Percentiles rank a stretch among this genome's conserved stretches.
Evolutionary conservation across 2,329 filamentous ascomycete genomes (phyloP).

Genomic region (Hansfordia pulvinata): DNA sequence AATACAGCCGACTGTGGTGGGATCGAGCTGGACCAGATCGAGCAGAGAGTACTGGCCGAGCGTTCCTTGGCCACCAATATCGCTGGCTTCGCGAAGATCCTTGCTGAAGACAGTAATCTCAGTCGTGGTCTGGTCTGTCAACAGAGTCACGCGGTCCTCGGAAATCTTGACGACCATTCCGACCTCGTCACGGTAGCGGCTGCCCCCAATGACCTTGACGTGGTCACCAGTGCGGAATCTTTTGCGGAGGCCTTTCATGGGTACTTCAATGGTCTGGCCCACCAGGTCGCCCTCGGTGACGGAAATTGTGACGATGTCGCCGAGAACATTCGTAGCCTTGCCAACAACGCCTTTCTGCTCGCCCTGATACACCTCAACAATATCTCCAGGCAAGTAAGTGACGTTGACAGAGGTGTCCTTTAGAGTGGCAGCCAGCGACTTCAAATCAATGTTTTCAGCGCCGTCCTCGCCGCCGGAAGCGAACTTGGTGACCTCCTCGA

Average conservation of each 20-base stretch:
- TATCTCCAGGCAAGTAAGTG: slow-evolving; percentile 81
- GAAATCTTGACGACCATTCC: slow-evolving; percentile 93
- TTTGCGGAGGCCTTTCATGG: slow-evolving; percentile 83
- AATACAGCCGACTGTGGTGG: slow-evolving; percentile 82
- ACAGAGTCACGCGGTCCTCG: slow-evolving; percentile 81
- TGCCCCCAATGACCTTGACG: slow-evolving; percentile 95
- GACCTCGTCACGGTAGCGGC: slow-evolving; percentile 86
- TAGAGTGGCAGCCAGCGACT: slow-evolving; percentile 77
- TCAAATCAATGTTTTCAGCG: slow-evolving; percentile 83
- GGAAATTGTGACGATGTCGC: slow-evolving; percentile 80
- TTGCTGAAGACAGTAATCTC: slow-evolving; percentile 98
- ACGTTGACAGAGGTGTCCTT: slow-evolving; percentile 73
- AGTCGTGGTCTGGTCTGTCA: slow-evolving; percentile 83
- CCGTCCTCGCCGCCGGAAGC: slow-evolving; percentile 81
- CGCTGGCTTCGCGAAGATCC: slow-evolving; percentile 83
- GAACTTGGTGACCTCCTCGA: slow-evolving; percentile 95
- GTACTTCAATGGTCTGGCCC: slow-evolving; percentile 82
- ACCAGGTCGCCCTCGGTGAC: slow-evolving; percentile 72
- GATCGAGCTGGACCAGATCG: slow-evolving; percentile 87
- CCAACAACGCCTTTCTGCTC: slow-evolving; percentile 89
- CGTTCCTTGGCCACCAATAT: slow-evolving; percentile 73
- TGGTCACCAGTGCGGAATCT: slow-evolving; percentile 89
- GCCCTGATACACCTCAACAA: slow-evolving; percentile 92
- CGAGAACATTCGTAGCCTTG: slow-evolving; percentile 72
- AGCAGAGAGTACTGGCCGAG: slow-evolving; percentile 85